A percentile compares a stretch with the other conserved stretches of the same genome.
These are phyloP conservation scores for Alternaria ethzedia DNA, from an alignment of 2,329 filamentous ascomycete species.

Conservation along the genomic window DNA sequence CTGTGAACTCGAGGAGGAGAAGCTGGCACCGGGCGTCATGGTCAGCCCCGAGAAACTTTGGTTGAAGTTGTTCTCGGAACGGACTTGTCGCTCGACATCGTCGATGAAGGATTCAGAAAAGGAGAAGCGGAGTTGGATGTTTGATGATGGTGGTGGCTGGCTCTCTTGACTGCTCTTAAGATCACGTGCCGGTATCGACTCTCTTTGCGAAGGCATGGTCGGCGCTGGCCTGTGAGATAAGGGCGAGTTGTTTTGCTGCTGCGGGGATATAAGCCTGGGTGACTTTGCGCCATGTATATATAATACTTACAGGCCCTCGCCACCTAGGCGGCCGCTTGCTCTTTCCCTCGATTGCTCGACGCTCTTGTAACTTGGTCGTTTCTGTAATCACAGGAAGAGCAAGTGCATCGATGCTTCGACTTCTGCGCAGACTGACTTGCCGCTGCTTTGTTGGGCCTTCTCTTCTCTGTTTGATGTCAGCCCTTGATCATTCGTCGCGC, in stretches of 20 bases:
- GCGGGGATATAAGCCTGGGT: not conserved
- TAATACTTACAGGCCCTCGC: constrained; percentile 7
- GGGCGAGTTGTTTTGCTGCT: not conserved
- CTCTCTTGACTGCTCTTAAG: not conserved
- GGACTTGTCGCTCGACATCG: not conserved
- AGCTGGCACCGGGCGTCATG: not conserved
- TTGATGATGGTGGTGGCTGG: not conserved
- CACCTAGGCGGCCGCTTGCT: constrained; percentile 11
- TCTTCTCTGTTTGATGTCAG: constrained; percentile 1
- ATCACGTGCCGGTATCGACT: not conserved
- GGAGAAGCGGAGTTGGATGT: constrained; percentile 24
- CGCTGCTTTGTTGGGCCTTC: constrained; percentile 6
- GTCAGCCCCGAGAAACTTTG: constrained; percentile 11
- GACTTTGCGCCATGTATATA: too few species aligned
- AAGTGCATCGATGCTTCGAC: not conserved
- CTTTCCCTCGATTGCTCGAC: constrained; percentile 1
- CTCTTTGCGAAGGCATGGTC: not conserved
- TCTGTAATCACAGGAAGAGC: not conserved
- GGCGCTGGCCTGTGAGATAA: not conserved
- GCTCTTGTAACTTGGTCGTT: not conserved
- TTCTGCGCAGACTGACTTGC: not conserved
- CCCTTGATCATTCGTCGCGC: not conserved
- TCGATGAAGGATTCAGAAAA: constrained; percentile 11
- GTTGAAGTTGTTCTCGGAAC: not conserved
- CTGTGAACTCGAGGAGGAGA: not conserved